These are phyloP conservation scores for Avena atlantica DNA, from an alignment of 176 grass and related monocot genomes.

Conservation along the genomic window DNA sequence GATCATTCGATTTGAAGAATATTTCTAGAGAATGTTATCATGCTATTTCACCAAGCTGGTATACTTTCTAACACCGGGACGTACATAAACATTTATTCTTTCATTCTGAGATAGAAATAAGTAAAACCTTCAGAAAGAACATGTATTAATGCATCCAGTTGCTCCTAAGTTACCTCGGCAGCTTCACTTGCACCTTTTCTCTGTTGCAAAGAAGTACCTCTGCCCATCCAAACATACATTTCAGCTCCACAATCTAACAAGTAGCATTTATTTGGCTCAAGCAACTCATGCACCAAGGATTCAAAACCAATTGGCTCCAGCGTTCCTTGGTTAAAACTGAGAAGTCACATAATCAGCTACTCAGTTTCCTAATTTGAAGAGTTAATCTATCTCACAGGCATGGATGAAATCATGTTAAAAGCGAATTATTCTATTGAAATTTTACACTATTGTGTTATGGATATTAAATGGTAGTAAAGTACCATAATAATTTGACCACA, in stretches of 20 bases:
- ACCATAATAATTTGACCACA: slow-evolving; percentile 74
- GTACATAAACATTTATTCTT: background rate
- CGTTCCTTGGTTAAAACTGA: slow-evolving; percentile 73
- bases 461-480: slow-evolving; percentile 30
- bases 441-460: background rate
- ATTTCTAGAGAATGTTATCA: background rate
- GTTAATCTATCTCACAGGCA: slow-evolving; percentile 32
- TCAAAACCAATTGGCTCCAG: slow-evolving; percentile 58
- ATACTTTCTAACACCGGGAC: background rate
- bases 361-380: slow-evolving; percentile 44
- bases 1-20: background rate
- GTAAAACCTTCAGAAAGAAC: background rate
- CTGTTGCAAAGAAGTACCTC: slow-evolving; percentile 82
- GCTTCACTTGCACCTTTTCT: slow-evolving; percentile 83
- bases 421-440: slow-evolving; percentile 7
- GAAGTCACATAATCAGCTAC: slow-evolving; percentile 27
- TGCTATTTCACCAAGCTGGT: slow-evolving; percentile 25
- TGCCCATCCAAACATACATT: slow-evolving; percentile 91
- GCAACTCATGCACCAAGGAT: slow-evolving; percentile 65
- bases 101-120: background rate
- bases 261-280: slow-evolving; percentile 92
- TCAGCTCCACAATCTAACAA: slow-evolving; percentile 76
- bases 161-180: slow-evolving; percentile 66
- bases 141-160: slow-evolving; percentile 4
- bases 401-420: slow-evolving; percentile 23